Percentiles rank a stretch among this genome's conserved stretches.
phyloP scores from a whole-genome alignment of 768 basidiomycete species.

The Suillus tomentosus region DNA sequence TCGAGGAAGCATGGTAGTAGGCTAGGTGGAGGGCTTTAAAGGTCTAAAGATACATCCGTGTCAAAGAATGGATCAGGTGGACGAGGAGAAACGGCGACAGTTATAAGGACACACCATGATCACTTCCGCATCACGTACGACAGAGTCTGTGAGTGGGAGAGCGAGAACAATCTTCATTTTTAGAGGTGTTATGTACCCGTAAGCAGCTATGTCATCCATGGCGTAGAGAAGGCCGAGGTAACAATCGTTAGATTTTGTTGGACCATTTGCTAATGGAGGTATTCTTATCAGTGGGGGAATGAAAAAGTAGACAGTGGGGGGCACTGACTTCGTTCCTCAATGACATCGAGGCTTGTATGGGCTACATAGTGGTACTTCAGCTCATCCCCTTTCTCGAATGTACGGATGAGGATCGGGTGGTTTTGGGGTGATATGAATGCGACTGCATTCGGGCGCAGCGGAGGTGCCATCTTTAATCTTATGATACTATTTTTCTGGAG shows the following conservation, averaged over 20 bases:
- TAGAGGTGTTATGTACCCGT: constrained; percentile 88
- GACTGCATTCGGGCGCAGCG: constrained; percentile 74
- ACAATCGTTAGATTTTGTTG: constrained; percentile 68
- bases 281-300: neutral
- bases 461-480: constrained; percentile 68
- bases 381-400: constrained; percentile 60
- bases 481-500: neutral
- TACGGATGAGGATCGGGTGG: constrained; percentile 73
- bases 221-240: constrained; percentile 85
- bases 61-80: neutral
- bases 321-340: constrained; percentile 84
- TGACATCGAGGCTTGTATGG: constrained; percentile 86
- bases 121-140: constrained; percentile 80
- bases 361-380: constrained; percentile 92
- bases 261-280: constrained; percentile 32
- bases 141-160: constrained; percentile 75
- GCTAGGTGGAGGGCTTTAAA: constrained; percentile 91
- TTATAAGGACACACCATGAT: constrained; percentile 53
- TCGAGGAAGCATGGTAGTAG: constrained; percentile 80
- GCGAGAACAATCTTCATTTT: constrained; percentile 87
- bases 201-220: constrained; percentile 93
- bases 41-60: constrained; percentile 47
- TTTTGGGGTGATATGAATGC: constrained; percentile 87
- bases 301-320: constrained; percentile 7
- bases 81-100: neutral